Percentiles rank a stretch among this genome's conserved stretches.
Evolutionary conservation across 768 basidiomycete species (phyloP).

Genomic region (Cystobasidium ongulense): DNA sequence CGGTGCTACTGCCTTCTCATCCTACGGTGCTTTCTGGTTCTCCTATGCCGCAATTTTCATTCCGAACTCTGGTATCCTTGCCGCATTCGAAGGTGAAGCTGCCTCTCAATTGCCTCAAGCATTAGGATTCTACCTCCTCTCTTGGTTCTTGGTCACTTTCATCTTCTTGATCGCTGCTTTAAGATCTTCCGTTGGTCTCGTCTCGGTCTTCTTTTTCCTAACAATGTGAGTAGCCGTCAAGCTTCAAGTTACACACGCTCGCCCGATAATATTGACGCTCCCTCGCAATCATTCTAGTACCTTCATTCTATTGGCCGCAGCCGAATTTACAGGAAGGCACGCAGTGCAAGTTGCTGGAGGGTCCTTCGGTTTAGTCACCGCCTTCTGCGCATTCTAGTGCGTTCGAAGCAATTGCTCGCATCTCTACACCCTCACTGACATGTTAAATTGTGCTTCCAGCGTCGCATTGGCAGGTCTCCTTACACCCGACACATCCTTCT

Average conservation of each 20-base stretch:
- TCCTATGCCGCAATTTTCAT: slow-evolving; percentile 67
- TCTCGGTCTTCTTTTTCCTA: slow-evolving; percentile 47
- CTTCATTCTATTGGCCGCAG: slow-evolving; percentile 34
- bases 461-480: slow-evolving; percentile 46
- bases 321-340: slow-evolving; percentile 40
- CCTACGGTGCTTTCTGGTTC: slow-evolving; percentile 83
- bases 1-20: slow-evolving; percentile 56
- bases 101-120: slow-evolving; percentile 52
- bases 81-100: slow-evolving; percentile 50
- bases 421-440: background rate
- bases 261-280: slow-evolving; percentile 2
- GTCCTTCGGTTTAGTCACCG: slow-evolving; percentile 45
- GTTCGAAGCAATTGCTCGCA: background rate
- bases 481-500: slow-evolving; percentile 38
- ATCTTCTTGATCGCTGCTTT: slow-evolving; percentile 42
- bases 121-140: slow-evolving; percentile 60
- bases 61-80: slow-evolving; percentile 58
- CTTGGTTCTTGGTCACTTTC: slow-evolving; percentile 55
- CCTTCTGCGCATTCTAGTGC: slow-evolving; percentile 23
- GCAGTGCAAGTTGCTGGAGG: slow-evolving; percentile 44
- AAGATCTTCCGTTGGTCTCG: slow-evolving; percentile 46
- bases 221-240: slow-evolving; percentile 40
- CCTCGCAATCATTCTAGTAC: slow-evolving; percentile 37
- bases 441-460: background rate
- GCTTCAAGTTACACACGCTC: slow-evolving; percentile 36